Evolutionary conservation across 1,284 basidiomycete genomes (phyloP).

Genomic region (Somion occarium): DNA sequence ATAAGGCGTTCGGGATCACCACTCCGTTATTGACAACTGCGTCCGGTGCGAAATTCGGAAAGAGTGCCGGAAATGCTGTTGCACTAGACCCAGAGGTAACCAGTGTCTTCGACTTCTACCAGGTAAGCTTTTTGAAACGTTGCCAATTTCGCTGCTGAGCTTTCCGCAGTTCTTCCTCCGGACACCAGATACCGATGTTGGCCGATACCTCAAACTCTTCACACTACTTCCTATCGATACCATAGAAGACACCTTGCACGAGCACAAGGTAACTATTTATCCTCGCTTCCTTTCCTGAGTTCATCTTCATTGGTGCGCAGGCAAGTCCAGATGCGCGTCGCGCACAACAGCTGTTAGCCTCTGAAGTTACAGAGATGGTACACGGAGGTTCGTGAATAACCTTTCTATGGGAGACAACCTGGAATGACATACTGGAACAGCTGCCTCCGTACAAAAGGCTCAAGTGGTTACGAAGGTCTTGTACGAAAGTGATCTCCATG

Average conservation of each 20-base stretch:
- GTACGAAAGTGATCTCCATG: constrained; percentile 47
- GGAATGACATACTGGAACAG: constrained; percentile 20
- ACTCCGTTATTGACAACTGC: constrained; percentile 91
- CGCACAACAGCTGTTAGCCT: constrained; percentile 80
- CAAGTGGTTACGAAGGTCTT: constrained; percentile 56
- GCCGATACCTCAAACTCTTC: constrained; percentile 77
- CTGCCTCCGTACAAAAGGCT: constrained; percentile 43
- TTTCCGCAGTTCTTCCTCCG: constrained; percentile 80
- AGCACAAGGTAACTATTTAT: constrained; percentile 47
- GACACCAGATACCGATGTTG: constrained; percentile 79
- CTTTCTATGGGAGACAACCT: constrained; percentile 2
- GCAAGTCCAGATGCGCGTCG: constrained; percentile 50
- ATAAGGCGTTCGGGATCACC: constrained; percentile 81
- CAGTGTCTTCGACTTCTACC: constrained; percentile 87
- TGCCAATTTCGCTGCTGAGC: not conserved
- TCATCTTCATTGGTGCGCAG: constrained; percentile 32
- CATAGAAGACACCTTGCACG: constrained; percentile 54
- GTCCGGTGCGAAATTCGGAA: constrained; percentile 94
- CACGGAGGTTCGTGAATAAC: constrained; percentile 59
- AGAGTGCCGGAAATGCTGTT: constrained; percentile 93
- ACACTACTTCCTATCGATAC: constrained; percentile 68
- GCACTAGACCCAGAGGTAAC: constrained; percentile 81
- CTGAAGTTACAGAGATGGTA: constrained; percentile 85
- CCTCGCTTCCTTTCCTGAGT: constrained; percentile 8
- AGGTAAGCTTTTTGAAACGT: constrained; percentile 44